A percentile compares a stretch with the other conserved stretches of the same genome.
Evolutionary conservation across 345 rosid species (phyloP).

Genomic region (Melastoma malabathricum): DNA sequence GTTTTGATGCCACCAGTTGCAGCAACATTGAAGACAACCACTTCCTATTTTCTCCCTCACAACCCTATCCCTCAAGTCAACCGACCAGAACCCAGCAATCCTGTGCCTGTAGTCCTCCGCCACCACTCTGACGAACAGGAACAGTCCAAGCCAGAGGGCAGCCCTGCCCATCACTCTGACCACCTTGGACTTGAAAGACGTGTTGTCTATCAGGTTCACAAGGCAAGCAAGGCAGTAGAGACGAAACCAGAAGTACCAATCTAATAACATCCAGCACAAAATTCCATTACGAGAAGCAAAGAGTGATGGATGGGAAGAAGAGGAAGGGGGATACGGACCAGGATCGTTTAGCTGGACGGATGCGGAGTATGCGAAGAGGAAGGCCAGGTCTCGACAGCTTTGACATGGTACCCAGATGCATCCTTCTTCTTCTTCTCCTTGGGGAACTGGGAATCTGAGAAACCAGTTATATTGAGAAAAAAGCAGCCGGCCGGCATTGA

Average conservation of each 20-base stretch:
- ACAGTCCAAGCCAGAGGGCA: conserved; percentile 24
- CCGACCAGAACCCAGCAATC: conserved; percentile 37
- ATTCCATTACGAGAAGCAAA: neutral
- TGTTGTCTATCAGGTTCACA: conserved; percentile 33
- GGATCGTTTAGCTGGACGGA: conserved; percentile 71
- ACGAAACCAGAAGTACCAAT: conserved; percentile 84
- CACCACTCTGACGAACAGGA: conserved; percentile 44
- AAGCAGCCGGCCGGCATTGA: no score
- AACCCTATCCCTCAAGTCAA: conserved; percentile 50
- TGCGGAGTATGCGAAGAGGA: conserved; percentile 68
- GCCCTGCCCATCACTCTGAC: conserved; percentile 12
- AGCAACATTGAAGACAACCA: conserved; percentile 52
- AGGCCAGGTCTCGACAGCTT: conserved; percentile 33
- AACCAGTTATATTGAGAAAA: neutral
- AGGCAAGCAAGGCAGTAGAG: conserved; percentile 44
- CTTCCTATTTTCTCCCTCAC: conserved; percentile 76
- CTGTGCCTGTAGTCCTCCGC: conserved; percentile 23
- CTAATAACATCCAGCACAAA: conserved; percentile 15
- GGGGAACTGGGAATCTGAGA: neutral
- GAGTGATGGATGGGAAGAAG: neutral
- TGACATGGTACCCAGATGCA: conserved; percentile 17
- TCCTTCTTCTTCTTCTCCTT: conserved; percentile 4
- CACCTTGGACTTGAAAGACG: conserved; percentile 10
- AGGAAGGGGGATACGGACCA: conserved; percentile 18
- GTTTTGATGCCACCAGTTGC: conserved; percentile 25